Base-by-base conservation (phyloP, 306 rosid species). In the Sesbania bispinosa region DNA sequence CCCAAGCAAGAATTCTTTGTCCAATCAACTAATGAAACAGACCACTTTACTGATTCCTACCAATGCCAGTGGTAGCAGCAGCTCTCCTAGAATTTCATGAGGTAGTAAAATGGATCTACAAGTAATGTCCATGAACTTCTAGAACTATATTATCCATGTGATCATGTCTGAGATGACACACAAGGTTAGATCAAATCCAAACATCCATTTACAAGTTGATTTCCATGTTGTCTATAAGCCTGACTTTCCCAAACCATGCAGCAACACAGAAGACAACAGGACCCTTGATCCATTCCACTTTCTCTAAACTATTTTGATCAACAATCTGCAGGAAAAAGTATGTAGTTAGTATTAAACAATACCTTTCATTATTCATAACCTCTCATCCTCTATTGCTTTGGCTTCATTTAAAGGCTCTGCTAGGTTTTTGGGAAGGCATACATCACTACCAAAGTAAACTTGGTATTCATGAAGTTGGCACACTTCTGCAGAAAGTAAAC, bases 201-300 rank as follows among this genome's bases (percentile, higher is more conserved):
- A 7, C 21, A 63, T 41, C 46, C 67, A 30, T 38, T 86, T 77
- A 83, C 26, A 82, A 47, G 64, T 67, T 72, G 70, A 93, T 87
- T 85, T 93, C 97, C 79, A 86, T 82, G 85, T 88, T 93, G 85
- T 93, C 96, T 78, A 88, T 62, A 66, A 90, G 85, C 78, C 95
- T 83, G 27, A 87, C 96, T 62, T 77, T 87, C 62, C 96, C 97
- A 81, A 94, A 94, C 89, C 87, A 86, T 29, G 96, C 95, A 77
- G 96, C 97, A 70, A 90, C 75, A 59, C 96, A 90, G 41, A 88
- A 81, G 74, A 89, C 98, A 62, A 83, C 96, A 18, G 96, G 89
- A 62, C 83, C 55, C 75, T 79, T 79, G 61, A 94, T 86, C 50
- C 29, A 72, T 81, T 89, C 92, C 80, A 82, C 89, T 26, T 72